Evolutionary conservation across 805 yeast genomes (phyloP).

Genomic region (Ogataea minuta): DNA sequence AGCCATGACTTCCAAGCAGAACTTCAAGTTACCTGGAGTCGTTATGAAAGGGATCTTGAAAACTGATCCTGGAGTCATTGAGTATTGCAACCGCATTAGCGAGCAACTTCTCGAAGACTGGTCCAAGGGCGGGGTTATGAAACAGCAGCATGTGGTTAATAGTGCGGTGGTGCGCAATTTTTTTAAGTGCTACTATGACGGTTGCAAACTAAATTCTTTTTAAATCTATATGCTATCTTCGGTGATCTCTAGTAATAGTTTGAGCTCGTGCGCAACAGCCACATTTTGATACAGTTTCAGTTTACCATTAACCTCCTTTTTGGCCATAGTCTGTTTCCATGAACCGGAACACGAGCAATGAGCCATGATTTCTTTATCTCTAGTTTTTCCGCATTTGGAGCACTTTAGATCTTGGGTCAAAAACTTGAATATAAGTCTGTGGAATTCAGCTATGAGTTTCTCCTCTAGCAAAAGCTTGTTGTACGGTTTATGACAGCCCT

Average conservation of each 20-base stretch:
- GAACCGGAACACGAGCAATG: constrained; percentile 87
- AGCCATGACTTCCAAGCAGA: constrained; percentile 9
- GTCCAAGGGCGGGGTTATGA: constrained; percentile 15
- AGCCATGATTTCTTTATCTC: constrained; percentile 64
- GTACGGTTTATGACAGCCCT: constrained; percentile 61
- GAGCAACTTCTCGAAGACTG: constrained; percentile 19
- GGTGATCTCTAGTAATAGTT: constrained; percentile 43
- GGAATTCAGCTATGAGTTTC: constrained; percentile 62
- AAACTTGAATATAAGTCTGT: constrained; percentile 54
- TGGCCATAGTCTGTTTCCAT: constrained; percentile 62
- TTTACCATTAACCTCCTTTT: constrained; percentile 43
- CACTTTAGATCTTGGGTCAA: constrained; percentile 82
- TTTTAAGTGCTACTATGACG: constrained; percentile 20
- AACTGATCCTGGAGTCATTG: constrained; percentile 13
- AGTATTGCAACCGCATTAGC: constrained; percentile 18
- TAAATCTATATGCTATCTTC: constrained; percentile 22
- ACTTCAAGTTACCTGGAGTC: constrained; percentile 15
- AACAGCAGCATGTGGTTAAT: background rate
- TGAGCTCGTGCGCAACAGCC: constrained; percentile 58
- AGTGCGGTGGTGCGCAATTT: constrained; percentile 13
- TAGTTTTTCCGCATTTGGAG: constrained; percentile 66
- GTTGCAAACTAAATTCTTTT: constrained; percentile 11
- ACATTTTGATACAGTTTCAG: constrained; percentile 55
- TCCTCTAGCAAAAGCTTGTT: constrained; percentile 78
- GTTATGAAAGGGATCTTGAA: constrained; percentile 21